Percentiles rank a stretch among this genome's conserved stretches.
phyloP scores from a whole-genome alignment of 225 moss, liverwort and hornwort species.

The Polytrichum commune region DNA sequence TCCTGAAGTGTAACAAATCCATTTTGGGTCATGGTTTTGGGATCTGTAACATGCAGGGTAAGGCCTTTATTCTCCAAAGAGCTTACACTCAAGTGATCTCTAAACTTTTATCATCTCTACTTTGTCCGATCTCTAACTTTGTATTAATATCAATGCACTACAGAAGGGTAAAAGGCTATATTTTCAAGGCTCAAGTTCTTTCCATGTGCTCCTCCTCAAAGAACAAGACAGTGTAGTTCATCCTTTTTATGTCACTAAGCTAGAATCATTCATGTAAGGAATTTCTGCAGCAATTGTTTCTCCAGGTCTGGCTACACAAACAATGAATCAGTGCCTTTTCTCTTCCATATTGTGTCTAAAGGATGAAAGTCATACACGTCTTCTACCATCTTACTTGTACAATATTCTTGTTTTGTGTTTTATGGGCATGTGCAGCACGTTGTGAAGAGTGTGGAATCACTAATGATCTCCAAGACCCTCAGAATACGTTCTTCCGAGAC shows the following conservation, averaged over 20 bases:
- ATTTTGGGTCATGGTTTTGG: neutral
- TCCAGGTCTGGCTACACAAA: too few relatives aligned
- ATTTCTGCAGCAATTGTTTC: too few relatives aligned
- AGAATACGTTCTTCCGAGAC: slow-evolving; percentile 43
- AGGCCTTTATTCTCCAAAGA: neutral
- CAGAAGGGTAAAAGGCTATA: neutral
- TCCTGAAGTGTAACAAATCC: neutral
- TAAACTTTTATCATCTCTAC: neutral
- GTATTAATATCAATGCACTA: neutral
- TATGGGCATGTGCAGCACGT: slow-evolving; percentile 28
- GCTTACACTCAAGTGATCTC: neutral
- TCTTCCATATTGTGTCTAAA: neutral
- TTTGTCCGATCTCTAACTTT: neutral
- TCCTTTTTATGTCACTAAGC: too few relatives aligned
- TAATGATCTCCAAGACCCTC: slow-evolving; percentile 44
- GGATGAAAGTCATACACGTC: neutral
- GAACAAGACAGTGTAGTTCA: too few relatives aligned
- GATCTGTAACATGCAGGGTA: slow-evolving; percentile 5
- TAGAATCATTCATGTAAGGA: too few relatives aligned
- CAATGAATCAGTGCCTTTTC: too few relatives aligned
- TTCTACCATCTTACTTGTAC: too few relatives aligned
- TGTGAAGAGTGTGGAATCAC: slow-evolving; percentile 55
- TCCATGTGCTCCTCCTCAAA: too few relatives aligned
- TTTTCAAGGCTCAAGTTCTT: neutral
- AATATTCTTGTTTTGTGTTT: too few relatives aligned